Evolutionary conservation across 2,329 filamentous ascomycete genomes (phyloP).

Genomic region (Fusarium transvaalense): DNA sequence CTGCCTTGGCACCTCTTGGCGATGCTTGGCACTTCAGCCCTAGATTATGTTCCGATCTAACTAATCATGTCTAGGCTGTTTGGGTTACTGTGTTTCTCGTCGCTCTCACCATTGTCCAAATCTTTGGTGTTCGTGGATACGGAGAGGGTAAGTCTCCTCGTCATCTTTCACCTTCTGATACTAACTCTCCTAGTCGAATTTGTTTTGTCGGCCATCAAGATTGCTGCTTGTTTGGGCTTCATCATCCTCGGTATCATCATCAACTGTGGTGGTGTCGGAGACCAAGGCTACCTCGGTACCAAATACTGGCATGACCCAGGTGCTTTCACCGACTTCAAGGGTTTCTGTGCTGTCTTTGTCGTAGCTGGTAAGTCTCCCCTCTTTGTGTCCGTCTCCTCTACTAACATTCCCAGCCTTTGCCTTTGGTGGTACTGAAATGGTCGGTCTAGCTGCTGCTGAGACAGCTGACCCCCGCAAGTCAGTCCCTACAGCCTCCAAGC

Average conservation of each 20-base stretch:
- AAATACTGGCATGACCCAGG: constrained; percentile 83
- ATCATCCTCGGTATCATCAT: constrained; percentile 88
- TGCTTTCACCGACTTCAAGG: constrained; percentile 85
- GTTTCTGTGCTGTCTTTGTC: constrained; percentile 80
- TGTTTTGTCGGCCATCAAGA: constrained; percentile 85
- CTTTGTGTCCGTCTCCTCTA: accelerated
- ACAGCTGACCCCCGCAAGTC: constrained; percentile 82
- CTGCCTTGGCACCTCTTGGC: constrained; percentile 16
- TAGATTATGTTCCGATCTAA: background rate
- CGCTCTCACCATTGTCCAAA: constrained; percentile 81
- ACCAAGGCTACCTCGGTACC: constrained; percentile 82
- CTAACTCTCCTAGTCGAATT: constrained; percentile 72
- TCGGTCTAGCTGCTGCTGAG: constrained; percentile 82
- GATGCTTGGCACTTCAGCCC: background rate
- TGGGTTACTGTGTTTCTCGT: constrained; percentile 87
- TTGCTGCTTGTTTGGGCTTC: constrained; percentile 27
- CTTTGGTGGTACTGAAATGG: constrained; percentile 81
- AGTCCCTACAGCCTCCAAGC: constrained; percentile 87
- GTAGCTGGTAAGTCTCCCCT: constrained; percentile 62
- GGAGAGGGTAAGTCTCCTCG: constrained; percentile 71
- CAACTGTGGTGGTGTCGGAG: constrained; percentile 81
- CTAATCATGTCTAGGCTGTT: constrained; percentile 60
- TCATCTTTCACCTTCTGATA: accelerated
- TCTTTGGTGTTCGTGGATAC: constrained; percentile 89
- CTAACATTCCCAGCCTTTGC: constrained; percentile 62